These are phyloP conservation scores for Candida glucosophila DNA, from an alignment of 1,139 yeast species.

Conservation along the genomic window DNA sequence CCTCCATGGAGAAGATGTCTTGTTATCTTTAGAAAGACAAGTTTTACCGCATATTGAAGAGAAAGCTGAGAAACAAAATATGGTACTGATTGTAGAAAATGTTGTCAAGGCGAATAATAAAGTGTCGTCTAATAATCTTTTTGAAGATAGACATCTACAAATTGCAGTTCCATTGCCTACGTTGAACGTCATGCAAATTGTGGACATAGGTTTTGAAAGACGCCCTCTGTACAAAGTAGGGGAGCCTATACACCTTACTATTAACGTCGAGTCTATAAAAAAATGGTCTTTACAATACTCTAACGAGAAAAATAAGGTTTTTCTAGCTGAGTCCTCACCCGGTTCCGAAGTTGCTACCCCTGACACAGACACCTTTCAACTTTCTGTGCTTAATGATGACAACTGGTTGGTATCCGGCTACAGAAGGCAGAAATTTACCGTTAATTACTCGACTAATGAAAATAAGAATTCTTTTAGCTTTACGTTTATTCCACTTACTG, in stretches of 20 bases:
- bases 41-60: slow-evolving; percentile 8
- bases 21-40: neutral
- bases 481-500: slow-evolving; percentile 60
- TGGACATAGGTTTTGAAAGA: slow-evolving; percentile 34
- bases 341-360: slow-evolving; percentile 1
- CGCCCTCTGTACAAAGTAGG: slow-evolving; percentile 49
- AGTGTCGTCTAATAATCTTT: slow-evolving; percentile 1
- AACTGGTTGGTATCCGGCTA: slow-evolving; percentile 70
- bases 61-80: slow-evolving; percentile 6
- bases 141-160: slow-evolving; percentile 14
- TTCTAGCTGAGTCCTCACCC: slow-evolving; percentile 22
- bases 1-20: slow-evolving; percentile 11
- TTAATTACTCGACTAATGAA: slow-evolving; percentile 12
- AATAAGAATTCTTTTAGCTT: slow-evolving; percentile 23
- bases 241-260: slow-evolving; percentile 41
- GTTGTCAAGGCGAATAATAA: slow-evolving; percentile 2
- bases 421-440: slow-evolving; percentile 38
- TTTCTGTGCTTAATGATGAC: slow-evolving; percentile 27
- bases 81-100: slow-evolving; percentile 9
- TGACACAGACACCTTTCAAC: slow-evolving; percentile 15
- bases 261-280: slow-evolving; percentile 37
- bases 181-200: slow-evolving; percentile 41
- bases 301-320: slow-evolving; percentile 4
- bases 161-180: slow-evolving; percentile 49
- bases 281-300: slow-evolving; percentile 29